Evolutionary conservation across 1,284 basidiomycete genomes (phyloP), one percentile per base, ranked within the genome.

Genomic region (Schizophyllum commune): DNA sequence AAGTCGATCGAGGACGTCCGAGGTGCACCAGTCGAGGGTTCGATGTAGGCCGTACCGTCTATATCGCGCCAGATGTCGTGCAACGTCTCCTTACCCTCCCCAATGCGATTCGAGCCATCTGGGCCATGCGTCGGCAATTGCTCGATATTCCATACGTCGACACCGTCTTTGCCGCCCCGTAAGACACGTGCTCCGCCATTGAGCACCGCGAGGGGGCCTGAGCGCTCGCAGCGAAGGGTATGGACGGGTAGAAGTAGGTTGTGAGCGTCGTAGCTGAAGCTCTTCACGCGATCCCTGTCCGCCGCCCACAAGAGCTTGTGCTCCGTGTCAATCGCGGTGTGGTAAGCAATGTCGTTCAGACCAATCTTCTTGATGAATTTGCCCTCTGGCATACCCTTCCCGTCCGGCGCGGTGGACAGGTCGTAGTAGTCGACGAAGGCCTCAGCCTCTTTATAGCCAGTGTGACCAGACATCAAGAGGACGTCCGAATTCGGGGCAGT

Each of bases 121-220:
- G 61, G 60, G 1, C 71, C 71, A 61, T 77, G 76, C 1, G 72
- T 75, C 21, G 67, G 65, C 7, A 75, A 65, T 0, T 59, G 56
- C 39, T 73, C 71, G 47, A 78, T 55, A 52, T 73, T 67, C 77
- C 77, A 78, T 1, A 75, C 60, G 0, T 62, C 69, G 19, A 72
- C 67, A 9, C 64, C 61, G 15, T 72, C 72, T 39, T 66, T 68
- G 0, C 74, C 74, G 6, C 72, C 72, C 20, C 74, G 71, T 5
- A 70, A 55, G 52, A 77, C 21, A 2, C 68, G 66, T 1, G 70
- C 69, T 39, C 68, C 66, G 0, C 66, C 59, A 7, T 58, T 32
- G 4, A 73, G 65, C 7, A 75, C 52, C 0, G 68, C 62, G 9
- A 78, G 62, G 0, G 73, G 70, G 0, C 75, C 74, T 4, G 60